Evolutionary conservation across 2,329 filamentous ascomycete genomes (phyloP), one percentile per base, ranked within the genome.

Genomic region (Phaeophleospora eucalypticola): DNA sequence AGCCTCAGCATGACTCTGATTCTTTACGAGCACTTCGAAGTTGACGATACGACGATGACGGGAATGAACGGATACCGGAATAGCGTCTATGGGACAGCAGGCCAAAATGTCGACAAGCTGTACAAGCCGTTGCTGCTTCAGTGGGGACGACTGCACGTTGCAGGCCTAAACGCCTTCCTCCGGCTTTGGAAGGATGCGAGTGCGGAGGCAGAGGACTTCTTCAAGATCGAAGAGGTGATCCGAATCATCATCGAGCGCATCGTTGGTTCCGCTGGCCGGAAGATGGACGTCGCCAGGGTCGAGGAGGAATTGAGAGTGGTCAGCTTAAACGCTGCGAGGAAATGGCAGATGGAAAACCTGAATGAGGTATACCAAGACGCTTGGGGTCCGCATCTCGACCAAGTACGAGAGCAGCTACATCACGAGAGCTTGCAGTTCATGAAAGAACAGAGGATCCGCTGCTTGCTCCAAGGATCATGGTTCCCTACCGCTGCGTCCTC

Each of bases 351-450:
- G 89, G 87, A 94, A 58, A 76, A 96, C 9, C 74, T 97, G 3
- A 88, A 95, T 64, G 74, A 93, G 54, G 87, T 89, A 0, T 97
- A 97, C 63, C 91, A 97, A 65, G 88, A 94, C 64, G 87, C 87
- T 40, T 98, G 93, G 93, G 90, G 90, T 10, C 81, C 87, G 52
- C 89, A 97, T 68, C 76, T 98, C 20, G 81, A 71, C 54, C 88
- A 93, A 68, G 87, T 95, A n/a, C 85, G 89, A 27, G 89, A 96
- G 45, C 89, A 95, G 66, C 77, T 97, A 36, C 86, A 88, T 58
- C 83, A 91, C 60, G 93, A 98, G 68, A 89, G 91, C 9, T 72
- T 96, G 44, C 88, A 95, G 61, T 98, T 98, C 63, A 87, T 97
- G 68, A 96, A 95, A 68, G 93, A 98, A 70, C 93, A 98, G 68